These are phyloP conservation scores for Penicillium occitanis DNA, from an alignment of 2,329 filamentous ascomycete genomes.

Conservation along the genomic window DNA sequence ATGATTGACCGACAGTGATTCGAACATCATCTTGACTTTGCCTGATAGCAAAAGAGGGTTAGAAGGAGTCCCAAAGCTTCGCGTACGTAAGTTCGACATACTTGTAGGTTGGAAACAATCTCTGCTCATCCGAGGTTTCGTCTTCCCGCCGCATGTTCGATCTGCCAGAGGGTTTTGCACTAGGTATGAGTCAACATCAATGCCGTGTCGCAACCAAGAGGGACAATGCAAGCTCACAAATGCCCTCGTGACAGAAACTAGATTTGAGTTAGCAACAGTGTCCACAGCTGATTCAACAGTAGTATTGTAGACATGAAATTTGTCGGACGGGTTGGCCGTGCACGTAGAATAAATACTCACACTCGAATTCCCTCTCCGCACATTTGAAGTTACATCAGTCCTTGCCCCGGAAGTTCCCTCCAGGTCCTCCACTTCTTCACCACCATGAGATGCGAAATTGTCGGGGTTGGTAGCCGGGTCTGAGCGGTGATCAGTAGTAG, in stretches of 20 bases:
- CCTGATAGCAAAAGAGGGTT: slow-evolving; percentile 13
- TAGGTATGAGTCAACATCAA: slow-evolving; percentile 24
- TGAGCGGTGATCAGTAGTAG: slow-evolving; percentile 15
- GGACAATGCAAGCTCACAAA: slow-evolving; percentile 8
- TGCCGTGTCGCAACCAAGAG: not conserved
- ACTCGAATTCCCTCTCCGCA: not conserved
- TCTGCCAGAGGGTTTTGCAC: slow-evolving; percentile 21
- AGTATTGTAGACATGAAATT: not conserved
- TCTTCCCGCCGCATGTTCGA: slow-evolving; percentile 21
- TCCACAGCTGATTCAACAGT: not conserved
- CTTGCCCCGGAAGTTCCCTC: slow-evolving; percentile 28
- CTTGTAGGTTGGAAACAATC: slow-evolving; percentile 27
- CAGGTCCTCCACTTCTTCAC: slow-evolving; percentile 26
- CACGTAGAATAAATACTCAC: not conserved
- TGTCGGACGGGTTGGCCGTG: not conserved
- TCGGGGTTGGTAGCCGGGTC: slow-evolving; percentile 15
- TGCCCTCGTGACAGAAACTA: slow-evolving; percentile 2
- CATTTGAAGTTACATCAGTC: slow-evolving; percentile 13
- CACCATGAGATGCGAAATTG: slow-evolving; percentile 27
- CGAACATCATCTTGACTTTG: slow-evolving; percentile 26
- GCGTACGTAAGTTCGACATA: slow-evolving; percentile 19
- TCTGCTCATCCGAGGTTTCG: slow-evolving; percentile 25
- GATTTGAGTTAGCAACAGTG: not conserved
- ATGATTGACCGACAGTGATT: slow-evolving; percentile 32
- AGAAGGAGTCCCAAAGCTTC: not conserved